A percentile compares a stretch with the other conserved stretches of the same genome.
Evolutionary conservation across 1,284 basidiomycete species (phyloP).

Genomic region (Fomitiporia mediterranea): DNA sequence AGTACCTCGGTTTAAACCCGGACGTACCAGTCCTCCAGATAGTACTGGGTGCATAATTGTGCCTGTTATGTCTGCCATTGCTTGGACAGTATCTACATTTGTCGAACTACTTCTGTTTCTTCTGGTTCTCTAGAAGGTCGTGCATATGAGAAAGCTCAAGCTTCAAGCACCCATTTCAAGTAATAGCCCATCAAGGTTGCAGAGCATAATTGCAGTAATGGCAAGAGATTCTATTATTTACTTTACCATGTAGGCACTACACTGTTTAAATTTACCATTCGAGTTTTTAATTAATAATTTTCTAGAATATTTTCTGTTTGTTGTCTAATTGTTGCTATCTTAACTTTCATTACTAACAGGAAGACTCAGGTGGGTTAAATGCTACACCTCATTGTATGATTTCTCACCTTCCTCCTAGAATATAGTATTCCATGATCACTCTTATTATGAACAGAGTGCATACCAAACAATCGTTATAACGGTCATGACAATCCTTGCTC

Average conservation of each 20-base stretch:
- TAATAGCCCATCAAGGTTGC: neutral
- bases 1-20: neutral
- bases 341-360: neutral
- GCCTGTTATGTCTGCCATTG: neutral
- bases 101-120: constrained; percentile 6
- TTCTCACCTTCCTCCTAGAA: neutral
- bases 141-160: neutral
- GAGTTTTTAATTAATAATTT: too few species aligned
- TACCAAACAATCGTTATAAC: constrained; percentile 1
- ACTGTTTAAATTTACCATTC: neutral
- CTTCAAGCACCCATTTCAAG: neutral
- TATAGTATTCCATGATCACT: neutral
- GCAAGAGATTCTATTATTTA: constrained; percentile 9
- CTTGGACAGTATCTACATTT: neutral
- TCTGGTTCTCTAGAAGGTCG: neutral
- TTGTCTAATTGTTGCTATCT: neutral
- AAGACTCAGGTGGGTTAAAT: neutral
- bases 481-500: constrained; percentile 12
- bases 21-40: too few species aligned
- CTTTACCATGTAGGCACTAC: constrained; percentile 5
- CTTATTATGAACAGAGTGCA: neutral
- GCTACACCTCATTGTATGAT: neutral
- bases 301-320: neutral
- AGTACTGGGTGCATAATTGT: neutral
- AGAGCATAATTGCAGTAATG: constrained; percentile 5